Evolutionary conservation across 2,329 filamentous ascomycete species (phyloP).

Genomic region (Lachnum nothofagi): DNA sequence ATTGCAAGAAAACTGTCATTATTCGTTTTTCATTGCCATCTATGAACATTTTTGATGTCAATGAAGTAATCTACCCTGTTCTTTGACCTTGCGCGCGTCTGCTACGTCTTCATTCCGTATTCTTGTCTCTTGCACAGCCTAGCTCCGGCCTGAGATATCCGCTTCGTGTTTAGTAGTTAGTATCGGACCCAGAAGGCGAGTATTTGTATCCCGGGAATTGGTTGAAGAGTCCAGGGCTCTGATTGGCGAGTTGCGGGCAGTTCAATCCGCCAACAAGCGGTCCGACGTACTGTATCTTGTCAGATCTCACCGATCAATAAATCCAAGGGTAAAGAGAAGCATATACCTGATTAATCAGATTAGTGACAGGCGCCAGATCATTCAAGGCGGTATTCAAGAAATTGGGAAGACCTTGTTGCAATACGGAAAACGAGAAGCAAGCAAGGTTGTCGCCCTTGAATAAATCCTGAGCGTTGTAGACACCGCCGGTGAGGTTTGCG

Average conservation of each 20-base stretch:
- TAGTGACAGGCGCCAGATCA: not conserved
- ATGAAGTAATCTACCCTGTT: no score
- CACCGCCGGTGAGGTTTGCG: conserved; percentile 35
- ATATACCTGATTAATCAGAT: conserved; percentile 3
- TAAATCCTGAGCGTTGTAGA: conserved; percentile 41
- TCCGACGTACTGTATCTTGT: conserved; percentile 4
- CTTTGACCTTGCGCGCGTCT: no score
- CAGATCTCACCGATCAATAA: no score
- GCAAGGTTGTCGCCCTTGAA: conserved; percentile 45
- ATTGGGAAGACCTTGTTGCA: conserved; percentile 1
- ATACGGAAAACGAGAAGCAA: conserved; percentile 37
- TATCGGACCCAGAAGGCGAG: conserved; percentile 3
- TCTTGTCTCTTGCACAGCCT: no score
- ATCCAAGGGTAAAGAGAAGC: not conserved
- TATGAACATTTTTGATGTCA: no score
- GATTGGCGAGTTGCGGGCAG: conserved; percentile 1
- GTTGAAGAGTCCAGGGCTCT: conserved; percentile 3
- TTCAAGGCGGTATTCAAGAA: not conserved
- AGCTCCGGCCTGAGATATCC: no score
- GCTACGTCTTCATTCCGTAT: no score
- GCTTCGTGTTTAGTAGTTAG: conserved; percentile 5
- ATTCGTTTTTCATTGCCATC: no score
- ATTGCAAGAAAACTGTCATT: no score
- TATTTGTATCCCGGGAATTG: conserved; percentile 5
- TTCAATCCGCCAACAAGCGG: conserved; percentile 4